Evolutionary conservation across 1,139 yeast genomes (phyloP), one percentile per base, ranked within the genome.

Genomic region (Arxiozyma bovina): DNA sequence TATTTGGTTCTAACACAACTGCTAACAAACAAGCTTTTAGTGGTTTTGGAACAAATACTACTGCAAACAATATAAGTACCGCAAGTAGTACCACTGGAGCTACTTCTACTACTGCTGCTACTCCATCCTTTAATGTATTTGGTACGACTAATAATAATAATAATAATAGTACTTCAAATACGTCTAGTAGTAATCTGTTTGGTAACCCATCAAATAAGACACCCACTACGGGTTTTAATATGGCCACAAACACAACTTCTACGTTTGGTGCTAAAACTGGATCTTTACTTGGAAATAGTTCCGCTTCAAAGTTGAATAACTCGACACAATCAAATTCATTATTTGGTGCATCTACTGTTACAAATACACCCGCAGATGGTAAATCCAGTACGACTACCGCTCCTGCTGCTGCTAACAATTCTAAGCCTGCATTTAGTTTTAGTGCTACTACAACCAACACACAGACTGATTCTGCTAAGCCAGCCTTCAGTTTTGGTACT

Each of bases 351-450:
- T 34, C 40, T 34, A 15, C 40, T 15, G 11, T 27, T 8, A 41
- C 41, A 23, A 23, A 21, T 18, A 15, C 41, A 20, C 6, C 18
- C 3, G 15, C 42, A 18, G 41, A 46, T 23, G 30, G 30, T 25
- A 46, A 46, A 23, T 17, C 12, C 18, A 41, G 23, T n/a, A 12
- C 48, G 7, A 8, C 42, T 30, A 2, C 52, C 21, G 11, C 52
- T 4, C 17, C 48, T 20, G 17, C 49, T 34, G 40, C 43, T 3
- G 12, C 34, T n/a, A 12, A 50, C 18, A 43, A 18, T 9, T 27
- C 50, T 7, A 61, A 64, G 17, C 58, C 66, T 21, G 60, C 59
- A 2, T 61, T 54, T 41, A 50, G 56, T 3, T 55, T 56, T 53
- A 62, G 61, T 11, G 40, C 59, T n/a, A 45, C 54, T 38, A 38